Base-by-base conservation (phyloP, 2,329 filamentous ascomycete species). In the Dactylella cylindrospora region DNA sequence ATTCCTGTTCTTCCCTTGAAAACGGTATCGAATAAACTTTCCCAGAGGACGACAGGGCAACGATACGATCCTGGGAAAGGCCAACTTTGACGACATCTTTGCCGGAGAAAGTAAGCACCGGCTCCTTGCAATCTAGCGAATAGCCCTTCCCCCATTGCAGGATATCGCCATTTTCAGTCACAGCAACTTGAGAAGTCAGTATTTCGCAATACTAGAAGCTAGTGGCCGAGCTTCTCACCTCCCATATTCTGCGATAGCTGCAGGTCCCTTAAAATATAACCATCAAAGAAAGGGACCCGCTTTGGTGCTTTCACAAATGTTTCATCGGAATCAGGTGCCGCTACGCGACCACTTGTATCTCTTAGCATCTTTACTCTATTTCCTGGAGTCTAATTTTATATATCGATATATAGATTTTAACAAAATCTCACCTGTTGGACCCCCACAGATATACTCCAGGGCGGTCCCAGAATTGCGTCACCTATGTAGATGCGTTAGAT, bases 381-480 rank as follows among this genome's bases (percentile, higher is more conserved):
- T 29, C 3, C 15, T 12, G 22, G 19, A 2, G 3, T 38, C 6
- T 1, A 13, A 31, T 31, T 31, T 31, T 31, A 31, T 9, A 31
- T 9, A 13, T 31, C 13, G 8, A 31, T 9, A 31, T 9, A 13
- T 31, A 31, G 28, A 9, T 8, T 13, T 4, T 22, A 15, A 51
- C 12, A 28, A n/a, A n/a, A 6, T 15, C 43, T 49, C 55, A 68
- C 68, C 53, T 62, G 69, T 98, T 98, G 13, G 86, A 89, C 0
- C 93, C 93, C 91, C 93, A 98, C 3, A 86, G 83, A 73, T 95
- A 97, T 0, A 97, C 86, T 1, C 90, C 93, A 0, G 93, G 91
- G 61, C 87, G 84, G 73, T 83, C 82, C 77, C 82, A 80, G 26
- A 66, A 67, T 29, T 54, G 64, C 45, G 65, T 44, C 5, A 66